Conservation (phyloP, 345 rosid genomes). For the Populus euphratica region DNA sequence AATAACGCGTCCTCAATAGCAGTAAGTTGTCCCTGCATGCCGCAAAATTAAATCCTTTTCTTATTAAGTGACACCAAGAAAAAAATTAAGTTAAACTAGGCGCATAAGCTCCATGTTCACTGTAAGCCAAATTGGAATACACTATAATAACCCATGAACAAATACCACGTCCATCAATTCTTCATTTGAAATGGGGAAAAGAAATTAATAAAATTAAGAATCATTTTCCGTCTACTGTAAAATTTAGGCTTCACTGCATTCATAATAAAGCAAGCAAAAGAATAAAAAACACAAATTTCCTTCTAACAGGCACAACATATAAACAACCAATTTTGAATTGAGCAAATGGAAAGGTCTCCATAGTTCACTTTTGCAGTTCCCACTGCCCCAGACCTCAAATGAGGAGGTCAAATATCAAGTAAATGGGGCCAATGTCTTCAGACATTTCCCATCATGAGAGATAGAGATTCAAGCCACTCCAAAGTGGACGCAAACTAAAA, state of each 20-base stretch:
- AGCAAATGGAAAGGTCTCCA: background rate
- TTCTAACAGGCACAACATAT: background rate
- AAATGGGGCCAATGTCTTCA: background rate
- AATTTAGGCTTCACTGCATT: background rate
- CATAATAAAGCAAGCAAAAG: background rate
- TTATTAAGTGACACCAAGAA: background rate
- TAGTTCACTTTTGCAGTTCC: background rate
- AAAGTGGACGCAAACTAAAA: background rate
- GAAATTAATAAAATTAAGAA: background rate
- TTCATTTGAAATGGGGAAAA: background rate
- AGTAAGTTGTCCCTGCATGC: constrained; percentile 80
- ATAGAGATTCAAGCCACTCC: background rate
- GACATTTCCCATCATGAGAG: background rate
- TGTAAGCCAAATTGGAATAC: background rate
- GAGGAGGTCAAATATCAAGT: background rate
- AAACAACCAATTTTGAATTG: background rate
- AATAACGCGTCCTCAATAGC: constrained; percentile 84
- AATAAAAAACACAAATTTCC: background rate
- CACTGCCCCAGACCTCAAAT: background rate
- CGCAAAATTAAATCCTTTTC: constrained; percentile 3
- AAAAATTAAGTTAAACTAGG: background rate
- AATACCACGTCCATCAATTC: background rate
- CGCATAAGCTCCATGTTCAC: background rate
- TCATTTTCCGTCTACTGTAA: background rate
- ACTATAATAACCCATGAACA: background rate